phyloP scores from a whole-genome alignment of 495 filamentous ascomycete genomes.

The Tuber indicum region DNA sequence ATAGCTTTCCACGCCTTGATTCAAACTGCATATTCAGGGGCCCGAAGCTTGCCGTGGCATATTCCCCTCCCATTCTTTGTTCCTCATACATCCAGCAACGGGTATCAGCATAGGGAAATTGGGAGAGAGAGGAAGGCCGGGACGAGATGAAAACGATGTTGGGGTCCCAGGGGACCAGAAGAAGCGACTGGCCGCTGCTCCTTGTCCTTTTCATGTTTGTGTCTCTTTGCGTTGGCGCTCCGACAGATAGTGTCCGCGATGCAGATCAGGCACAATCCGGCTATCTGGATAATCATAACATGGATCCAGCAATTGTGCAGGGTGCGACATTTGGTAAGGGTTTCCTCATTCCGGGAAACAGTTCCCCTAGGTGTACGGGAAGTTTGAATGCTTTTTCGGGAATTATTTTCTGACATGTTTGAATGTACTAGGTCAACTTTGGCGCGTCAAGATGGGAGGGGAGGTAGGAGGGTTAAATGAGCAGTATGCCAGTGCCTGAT shows the following conservation, averaged over 20 bases:
- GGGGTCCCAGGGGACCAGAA: neutral
- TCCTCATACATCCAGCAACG: neutral
- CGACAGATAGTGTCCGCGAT: slow-evolving; percentile 45
- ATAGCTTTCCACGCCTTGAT: neutral
- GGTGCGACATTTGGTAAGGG: slow-evolving; percentile 40
- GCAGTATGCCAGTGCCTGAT: slow-evolving; percentile 11
- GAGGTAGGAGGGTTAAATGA: slow-evolving; percentile 10
- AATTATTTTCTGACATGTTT: slow-evolving; percentile 17
- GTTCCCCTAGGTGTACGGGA: neutral
- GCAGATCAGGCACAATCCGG: slow-evolving; percentile 46
- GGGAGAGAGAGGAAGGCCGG: neutral
- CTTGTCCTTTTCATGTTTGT: slow-evolving; percentile 8
- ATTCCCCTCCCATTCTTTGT: neutral
- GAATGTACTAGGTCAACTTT: slow-evolving; percentile 14
- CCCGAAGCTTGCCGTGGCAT: neutral
- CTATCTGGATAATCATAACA: slow-evolving; percentile 48
- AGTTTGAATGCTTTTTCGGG: slow-evolving; percentile 38
- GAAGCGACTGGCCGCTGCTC: neutral
- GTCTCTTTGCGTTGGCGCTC: slow-evolving; percentile 23
- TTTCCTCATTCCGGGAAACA: neutral
- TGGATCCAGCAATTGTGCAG: slow-evolving; percentile 45
- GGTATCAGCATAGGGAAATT: neutral
- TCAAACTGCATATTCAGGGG: neutral
- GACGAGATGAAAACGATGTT: neutral
- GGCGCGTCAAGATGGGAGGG: slow-evolving; percentile 32